phyloP scores from a whole-genome alignment of 2,329 filamentous ascomycete genomes.

The Xylaria sp. region DNA sequence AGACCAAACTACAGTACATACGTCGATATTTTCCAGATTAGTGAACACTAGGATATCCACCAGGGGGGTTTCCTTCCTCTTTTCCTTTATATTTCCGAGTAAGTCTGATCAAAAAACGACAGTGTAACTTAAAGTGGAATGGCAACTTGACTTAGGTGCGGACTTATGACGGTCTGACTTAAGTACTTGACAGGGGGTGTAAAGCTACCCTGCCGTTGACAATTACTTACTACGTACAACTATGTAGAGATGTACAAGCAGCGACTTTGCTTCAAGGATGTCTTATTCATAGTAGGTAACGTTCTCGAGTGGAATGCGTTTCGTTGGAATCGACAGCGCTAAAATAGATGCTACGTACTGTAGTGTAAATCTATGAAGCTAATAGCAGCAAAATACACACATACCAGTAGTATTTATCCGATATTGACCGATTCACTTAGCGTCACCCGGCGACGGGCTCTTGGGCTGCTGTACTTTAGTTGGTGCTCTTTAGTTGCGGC shows the following conservation, averaged over 20 bases:
- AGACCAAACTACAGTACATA: background rate
- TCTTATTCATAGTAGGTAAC: background rate
- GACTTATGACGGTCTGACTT: slow-evolving; percentile 3
- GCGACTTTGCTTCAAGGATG: too few relatives aligned
- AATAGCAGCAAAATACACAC: background rate
- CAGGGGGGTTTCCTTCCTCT: background rate
- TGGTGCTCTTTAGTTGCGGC: background rate
- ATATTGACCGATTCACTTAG: background rate
- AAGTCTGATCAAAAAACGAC: background rate
- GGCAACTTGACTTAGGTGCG: background rate
- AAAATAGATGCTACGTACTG: too few relatives aligned
- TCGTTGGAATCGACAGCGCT: background rate
- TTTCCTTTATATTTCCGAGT: background rate
- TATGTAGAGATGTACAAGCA: too few relatives aligned
- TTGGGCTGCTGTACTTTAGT: background rate
- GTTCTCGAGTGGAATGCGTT: background rate
- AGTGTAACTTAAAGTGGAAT: slow-evolving; percentile 11
- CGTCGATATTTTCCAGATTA: background rate
- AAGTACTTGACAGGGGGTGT: background rate
- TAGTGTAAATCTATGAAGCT: background rate
- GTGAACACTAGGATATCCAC: background rate
- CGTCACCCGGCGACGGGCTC: background rate
- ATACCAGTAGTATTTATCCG: too few relatives aligned
- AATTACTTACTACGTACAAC: background rate
- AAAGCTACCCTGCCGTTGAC: background rate